Base-by-base conservation (phyloP, 768 basidiomycete species). In the Russula ochroleuca region DNA sequence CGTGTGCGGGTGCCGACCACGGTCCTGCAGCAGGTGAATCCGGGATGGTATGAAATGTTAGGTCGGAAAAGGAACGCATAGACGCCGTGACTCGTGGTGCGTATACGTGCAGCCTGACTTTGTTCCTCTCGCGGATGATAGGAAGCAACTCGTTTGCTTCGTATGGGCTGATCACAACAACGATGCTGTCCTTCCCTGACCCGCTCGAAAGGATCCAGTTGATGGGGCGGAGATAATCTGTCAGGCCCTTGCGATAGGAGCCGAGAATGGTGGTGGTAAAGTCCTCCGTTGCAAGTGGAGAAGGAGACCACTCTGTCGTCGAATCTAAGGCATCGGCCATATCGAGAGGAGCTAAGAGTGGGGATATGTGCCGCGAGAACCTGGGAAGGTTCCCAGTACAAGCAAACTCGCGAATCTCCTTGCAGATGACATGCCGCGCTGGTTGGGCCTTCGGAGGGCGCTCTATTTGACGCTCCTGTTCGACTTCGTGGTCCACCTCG, bases 141-240 rank as follows among this genome's bases (percentile, higher is more conserved):
- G 64, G 64, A 40, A 65, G 61, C 6, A 64, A 53, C 19, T 8
- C 63, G 28, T 64, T 49, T 15, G 63, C 63, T 19, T 64, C 63
- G 13, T 64, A 56, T 6, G 63, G 59, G 31, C 59, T 61, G 10
- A 64, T 64, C 4, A 38, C 53, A 21, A 64, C 6, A 52, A 66
- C n/a, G 8, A 9, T 23, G 10, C 45, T 40, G 5, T 31, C 6
- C 23, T 59, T 64, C 53, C 53, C 63, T 11, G 59, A 61, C 3
- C 53, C 59, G n/a, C 61, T 65, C 0, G 64, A 52, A 9, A 64
- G 43, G 5, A 61, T 56, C 63, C 63, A 64, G 28, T 60, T 61
- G 19, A 64, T 37, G 1, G 63, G 64, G 15, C 64, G 64, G 21
- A 65, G 52, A 19, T 64, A 67, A 15, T 67, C 66, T 5, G 47